A percentile compares a stretch with the other conserved stretches of the same genome.
These are phyloP conservation scores for Cryoendolithus antarcticus DNA, from an alignment of 2,329 filamentous ascomycete species.

Conservation along the genomic window DNA sequence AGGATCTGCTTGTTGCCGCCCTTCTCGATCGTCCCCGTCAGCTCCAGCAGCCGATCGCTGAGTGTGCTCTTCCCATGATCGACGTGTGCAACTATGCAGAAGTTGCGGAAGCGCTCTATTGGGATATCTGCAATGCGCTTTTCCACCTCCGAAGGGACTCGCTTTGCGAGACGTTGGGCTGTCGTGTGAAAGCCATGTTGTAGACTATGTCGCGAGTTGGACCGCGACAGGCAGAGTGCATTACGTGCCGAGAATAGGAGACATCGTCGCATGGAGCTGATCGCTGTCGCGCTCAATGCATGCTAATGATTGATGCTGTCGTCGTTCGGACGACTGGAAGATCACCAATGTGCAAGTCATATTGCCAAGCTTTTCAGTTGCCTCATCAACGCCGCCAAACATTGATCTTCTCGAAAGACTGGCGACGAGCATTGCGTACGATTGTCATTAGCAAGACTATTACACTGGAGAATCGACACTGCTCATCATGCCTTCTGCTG, in stretches of 20 bases:
- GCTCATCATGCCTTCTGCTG: too few species aligned
- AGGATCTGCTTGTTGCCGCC: conserved; percentile 89
- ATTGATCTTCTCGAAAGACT: too few species aligned
- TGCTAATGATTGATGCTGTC: too few species aligned
- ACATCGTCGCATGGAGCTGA: conserved; percentile 37
- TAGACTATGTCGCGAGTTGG: neutral
- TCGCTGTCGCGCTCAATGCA: conserved; percentile 4
- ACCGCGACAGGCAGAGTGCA: conserved; percentile 1
- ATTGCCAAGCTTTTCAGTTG: too few species aligned
- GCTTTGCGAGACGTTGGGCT: conserved; percentile 22
- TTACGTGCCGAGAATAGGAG: conserved; percentile 15
- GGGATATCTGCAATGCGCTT: conserved; percentile 60
- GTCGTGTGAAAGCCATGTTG: conserved; percentile 5
- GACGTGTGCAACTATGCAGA: conserved; percentile 97
- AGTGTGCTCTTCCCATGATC: conserved; percentile 98
- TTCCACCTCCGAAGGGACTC: conserved; percentile 42
- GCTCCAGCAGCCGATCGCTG: conserved; percentile 79
- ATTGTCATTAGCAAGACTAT: too few species aligned
- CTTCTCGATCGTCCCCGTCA: conserved; percentile 82
- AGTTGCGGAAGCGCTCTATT: conserved; percentile 75
- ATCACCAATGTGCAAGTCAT: too few species aligned
- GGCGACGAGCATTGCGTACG: too few species aligned
- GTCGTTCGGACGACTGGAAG: too few species aligned
- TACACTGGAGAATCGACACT: too few species aligned
- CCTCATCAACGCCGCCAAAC: too few species aligned